Percentiles rank a stretch among this genome's conserved stretches.
phyloP scores from a whole-genome alignment of 148 eudicot genomes.

The Bassia scoparia region DNA sequence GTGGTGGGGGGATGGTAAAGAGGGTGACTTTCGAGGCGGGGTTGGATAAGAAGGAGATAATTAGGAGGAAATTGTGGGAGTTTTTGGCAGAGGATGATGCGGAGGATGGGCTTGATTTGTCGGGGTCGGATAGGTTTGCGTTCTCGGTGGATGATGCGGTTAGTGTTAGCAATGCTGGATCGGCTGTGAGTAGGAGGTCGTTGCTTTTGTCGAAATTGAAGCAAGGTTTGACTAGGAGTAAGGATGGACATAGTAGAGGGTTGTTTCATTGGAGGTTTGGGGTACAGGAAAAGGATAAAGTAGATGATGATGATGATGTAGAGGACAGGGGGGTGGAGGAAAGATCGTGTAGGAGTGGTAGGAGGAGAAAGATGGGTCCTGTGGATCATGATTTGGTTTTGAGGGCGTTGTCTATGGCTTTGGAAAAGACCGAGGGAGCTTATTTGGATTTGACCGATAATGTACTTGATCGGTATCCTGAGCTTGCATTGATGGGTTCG shows the following conservation, averaged over 20 bases:
- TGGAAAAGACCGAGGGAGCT: conserved; percentile 73
- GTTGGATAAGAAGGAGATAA: conserved; percentile 36
- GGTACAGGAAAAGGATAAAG: conserved; percentile 51
- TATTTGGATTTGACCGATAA: conserved; percentile 91
- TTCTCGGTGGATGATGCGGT: conserved; percentile 93
- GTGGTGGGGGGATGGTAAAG: conserved; percentile 36
- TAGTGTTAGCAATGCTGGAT: conserved; percentile 61
- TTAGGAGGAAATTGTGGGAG: conserved; percentile 87
- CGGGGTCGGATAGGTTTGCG: conserved; percentile 95
- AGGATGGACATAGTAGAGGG: conserved; percentile 45
- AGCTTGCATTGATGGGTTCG: conserved; percentile 99
- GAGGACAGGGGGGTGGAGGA: conserved; percentile 36
- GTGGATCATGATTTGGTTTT: conserved; percentile 78
- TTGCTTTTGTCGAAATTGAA: conserved; percentile 76
- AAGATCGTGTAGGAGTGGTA: conserved; percentile 41
- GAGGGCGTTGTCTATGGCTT: conserved; percentile 76
- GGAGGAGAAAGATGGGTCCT: conserved; percentile 60
- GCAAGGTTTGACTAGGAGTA: conserved; percentile 61
- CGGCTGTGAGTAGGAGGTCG: conserved; percentile 60
- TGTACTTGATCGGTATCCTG: conserved; percentile 90
- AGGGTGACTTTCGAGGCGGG: conserved; percentile 67
- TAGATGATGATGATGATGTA: conserved; percentile 37
- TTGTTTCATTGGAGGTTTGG: conserved; percentile 82
- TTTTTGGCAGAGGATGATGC: conserved; percentile 76
- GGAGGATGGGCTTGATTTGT: conserved; percentile 92